phyloP scores from a whole-genome alignment of 148 eudicot species.

The Cornus controversa region DNA sequence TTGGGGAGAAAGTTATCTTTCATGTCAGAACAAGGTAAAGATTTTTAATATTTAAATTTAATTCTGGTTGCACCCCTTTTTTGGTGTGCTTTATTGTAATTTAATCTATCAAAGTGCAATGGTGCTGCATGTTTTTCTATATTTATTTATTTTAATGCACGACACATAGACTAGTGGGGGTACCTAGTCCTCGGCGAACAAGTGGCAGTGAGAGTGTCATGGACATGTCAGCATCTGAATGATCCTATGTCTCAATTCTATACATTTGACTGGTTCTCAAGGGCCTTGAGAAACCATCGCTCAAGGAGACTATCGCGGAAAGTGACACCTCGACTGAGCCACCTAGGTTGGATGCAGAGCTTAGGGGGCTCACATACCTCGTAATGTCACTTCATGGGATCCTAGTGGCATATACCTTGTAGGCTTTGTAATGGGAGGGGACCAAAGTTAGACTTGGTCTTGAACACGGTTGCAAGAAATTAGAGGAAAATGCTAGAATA shows the following conservation, averaged over 20 bases:
- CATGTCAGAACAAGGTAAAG: conserved; percentile 81
- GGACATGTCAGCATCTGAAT: too few species aligned
- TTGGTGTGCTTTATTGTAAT: not conserved
- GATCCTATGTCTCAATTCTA: too few species aligned
- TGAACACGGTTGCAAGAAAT: not conserved
- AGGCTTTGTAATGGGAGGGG: not conserved
- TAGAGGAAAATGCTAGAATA: not conserved
- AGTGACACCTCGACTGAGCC: too few species aligned
- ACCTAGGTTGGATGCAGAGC: too few species aligned
- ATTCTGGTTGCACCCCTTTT: not conserved
- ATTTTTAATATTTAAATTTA: not conserved
- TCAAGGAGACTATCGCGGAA: too few species aligned
- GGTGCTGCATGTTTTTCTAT: not conserved
- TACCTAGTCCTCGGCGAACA: too few species aligned
- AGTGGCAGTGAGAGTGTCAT: too few species aligned
- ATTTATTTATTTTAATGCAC: not conserved
- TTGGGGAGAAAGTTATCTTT: conserved; percentile 97
- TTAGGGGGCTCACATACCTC: too few species aligned
- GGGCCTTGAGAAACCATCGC: too few species aligned
- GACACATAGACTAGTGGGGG: too few species aligned
- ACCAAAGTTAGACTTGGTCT: not conserved
- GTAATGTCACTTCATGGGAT: too few species aligned
- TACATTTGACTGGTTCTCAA: too few species aligned
- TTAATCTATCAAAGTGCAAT: not conserved
- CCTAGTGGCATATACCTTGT: not conserved